phyloP scores from a whole-genome alignment of 805 yeast genomes.

The Candida boleticola region DNA sequence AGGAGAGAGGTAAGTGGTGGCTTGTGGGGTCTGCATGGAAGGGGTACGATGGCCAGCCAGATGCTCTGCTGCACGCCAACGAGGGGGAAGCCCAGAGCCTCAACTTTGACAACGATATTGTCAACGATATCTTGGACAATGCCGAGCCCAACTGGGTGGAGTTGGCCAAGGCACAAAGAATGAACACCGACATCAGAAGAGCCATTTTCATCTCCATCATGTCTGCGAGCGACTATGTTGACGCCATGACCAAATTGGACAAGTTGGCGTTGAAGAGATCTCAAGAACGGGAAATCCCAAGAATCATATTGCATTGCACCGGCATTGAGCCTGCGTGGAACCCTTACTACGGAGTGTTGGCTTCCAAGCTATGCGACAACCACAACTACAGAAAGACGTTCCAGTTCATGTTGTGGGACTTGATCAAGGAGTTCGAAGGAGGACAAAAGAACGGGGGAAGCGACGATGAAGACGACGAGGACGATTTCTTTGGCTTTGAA shows the following conservation, averaged over 20 bases:
- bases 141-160: slow-evolving; percentile 87
- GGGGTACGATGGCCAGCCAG: slow-evolving; percentile 44
- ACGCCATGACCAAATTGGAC: slow-evolving; percentile 79
- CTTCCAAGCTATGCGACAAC: slow-evolving; percentile 69
- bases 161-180: slow-evolving; percentile 79
- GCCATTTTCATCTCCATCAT: slow-evolving; percentile 91
- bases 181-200: slow-evolving; percentile 93
- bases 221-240: slow-evolving; percentile 92
- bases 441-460: slow-evolving; percentile 24
- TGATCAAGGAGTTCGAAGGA: slow-evolving; percentile 64
- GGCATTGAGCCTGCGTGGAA: slow-evolving; percentile 79
- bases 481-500: slow-evolving; percentile 37
- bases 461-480: slow-evolving; percentile 43
- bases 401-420: slow-evolving; percentile 90
- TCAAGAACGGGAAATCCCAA: slow-evolving; percentile 86
- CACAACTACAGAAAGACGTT: slow-evolving; percentile 78
- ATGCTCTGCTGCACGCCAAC: slow-evolving; percentile 12
- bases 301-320: slow-evolving; percentile 82
- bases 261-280: slow-evolving; percentile 73
- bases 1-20: slow-evolving; percentile 97
- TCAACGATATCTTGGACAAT: slow-evolving; percentile 61
- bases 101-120: slow-evolving; percentile 39
- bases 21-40: slow-evolving; percentile 97
- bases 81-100: slow-evolving; percentile 15
- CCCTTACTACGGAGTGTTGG: slow-evolving; percentile 84